Evolutionary conservation across 805 yeast genomes (phyloP).

Genomic region (Pichia paraexigua): DNA sequence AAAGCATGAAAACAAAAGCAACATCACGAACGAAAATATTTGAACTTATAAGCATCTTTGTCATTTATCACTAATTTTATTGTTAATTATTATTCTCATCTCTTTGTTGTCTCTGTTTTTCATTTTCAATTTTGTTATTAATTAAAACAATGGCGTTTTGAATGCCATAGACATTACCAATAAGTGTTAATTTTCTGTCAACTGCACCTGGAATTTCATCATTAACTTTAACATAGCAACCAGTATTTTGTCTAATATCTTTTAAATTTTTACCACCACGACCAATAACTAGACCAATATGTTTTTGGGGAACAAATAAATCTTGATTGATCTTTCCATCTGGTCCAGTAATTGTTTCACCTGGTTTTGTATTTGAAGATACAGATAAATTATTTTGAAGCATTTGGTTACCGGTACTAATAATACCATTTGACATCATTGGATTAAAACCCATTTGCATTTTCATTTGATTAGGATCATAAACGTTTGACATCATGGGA

Average conservation of each 20-base stretch:
- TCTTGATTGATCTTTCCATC: constrained; percentile 58
- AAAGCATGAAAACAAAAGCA: neutral
- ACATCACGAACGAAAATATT: neutral
- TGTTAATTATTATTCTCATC: constrained; percentile 7
- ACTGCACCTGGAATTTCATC: constrained; percentile 44
- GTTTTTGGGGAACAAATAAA: constrained; percentile 64
- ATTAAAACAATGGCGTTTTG: constrained; percentile 68
- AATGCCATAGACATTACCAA: constrained; percentile 59
- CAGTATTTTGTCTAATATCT: constrained; percentile 66
- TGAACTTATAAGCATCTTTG: neutral
- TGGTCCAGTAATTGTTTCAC: constrained; percentile 13
- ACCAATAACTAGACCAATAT: constrained; percentile 80
- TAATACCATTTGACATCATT: neutral
- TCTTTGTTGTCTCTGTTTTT: constrained; percentile 34
- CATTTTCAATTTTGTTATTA: constrained; percentile 62
- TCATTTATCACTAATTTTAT: neutral
- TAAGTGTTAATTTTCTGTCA: constrained; percentile 59
- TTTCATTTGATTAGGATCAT: constrained; percentile 3
- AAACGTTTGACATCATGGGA: constrained; percentile 17
- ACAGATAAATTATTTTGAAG: neutral
- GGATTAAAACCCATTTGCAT: constrained; percentile 1
- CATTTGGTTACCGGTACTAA: neutral
- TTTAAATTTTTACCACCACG: constrained; percentile 78
- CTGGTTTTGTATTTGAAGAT: constrained; percentile 10
- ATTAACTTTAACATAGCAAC: constrained; percentile 67